These are phyloP conservation scores for Gyromitra esculenta DNA, from an alignment of 2,329 filamentous ascomycete species.

Conservation along the genomic window DNA sequence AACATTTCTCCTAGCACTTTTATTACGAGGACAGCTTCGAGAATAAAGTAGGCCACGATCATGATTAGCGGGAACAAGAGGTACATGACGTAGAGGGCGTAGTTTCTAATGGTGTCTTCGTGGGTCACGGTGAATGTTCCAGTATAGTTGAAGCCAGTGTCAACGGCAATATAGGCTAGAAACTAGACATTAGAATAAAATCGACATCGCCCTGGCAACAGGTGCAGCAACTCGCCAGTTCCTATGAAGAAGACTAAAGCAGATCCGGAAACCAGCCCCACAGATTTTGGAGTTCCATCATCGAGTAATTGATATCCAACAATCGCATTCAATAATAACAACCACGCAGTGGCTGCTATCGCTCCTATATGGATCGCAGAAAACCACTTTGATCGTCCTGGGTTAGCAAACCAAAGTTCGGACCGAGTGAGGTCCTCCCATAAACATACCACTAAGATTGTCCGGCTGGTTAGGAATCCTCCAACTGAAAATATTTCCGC, in stretches of 20 bases:
- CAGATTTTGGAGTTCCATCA: slow-evolving; percentile 85
- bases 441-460: slow-evolving; percentile 74
- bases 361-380: slow-evolving; percentile 89
- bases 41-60: slow-evolving; percentile 83
- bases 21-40: slow-evolving; percentile 85
- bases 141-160: slow-evolving; percentile 89
- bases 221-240: slow-evolving; percentile 65
- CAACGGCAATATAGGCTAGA: slow-evolving; percentile 83
- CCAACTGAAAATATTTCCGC: slow-evolving; percentile 98
- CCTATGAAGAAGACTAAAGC: slow-evolving; percentile 80
- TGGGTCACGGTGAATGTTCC: slow-evolving; percentile 72
- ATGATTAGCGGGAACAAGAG: slow-evolving; percentile 89
- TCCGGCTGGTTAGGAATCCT: slow-evolving; percentile 73
- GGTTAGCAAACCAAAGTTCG: slow-evolving; percentile 17
- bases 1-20: slow-evolving; percentile 85
- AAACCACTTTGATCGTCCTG: slow-evolving; percentile 65
- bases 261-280: slow-evolving; percentile 78
- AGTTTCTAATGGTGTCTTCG: slow-evolving; percentile 74
- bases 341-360: slow-evolving; percentile 88
- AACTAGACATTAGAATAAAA: slow-evolving; percentile 19
- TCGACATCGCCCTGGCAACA: slow-evolving; percentile 1
- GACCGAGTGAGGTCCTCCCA: background rate
- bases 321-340: slow-evolving; percentile 87
- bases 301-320: slow-evolving; percentile 95
- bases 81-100: slow-evolving; percentile 89